phyloP scores from a whole-genome alignment of 768 basidiomycete species.

The Cantharellus anzutake region DNA sequence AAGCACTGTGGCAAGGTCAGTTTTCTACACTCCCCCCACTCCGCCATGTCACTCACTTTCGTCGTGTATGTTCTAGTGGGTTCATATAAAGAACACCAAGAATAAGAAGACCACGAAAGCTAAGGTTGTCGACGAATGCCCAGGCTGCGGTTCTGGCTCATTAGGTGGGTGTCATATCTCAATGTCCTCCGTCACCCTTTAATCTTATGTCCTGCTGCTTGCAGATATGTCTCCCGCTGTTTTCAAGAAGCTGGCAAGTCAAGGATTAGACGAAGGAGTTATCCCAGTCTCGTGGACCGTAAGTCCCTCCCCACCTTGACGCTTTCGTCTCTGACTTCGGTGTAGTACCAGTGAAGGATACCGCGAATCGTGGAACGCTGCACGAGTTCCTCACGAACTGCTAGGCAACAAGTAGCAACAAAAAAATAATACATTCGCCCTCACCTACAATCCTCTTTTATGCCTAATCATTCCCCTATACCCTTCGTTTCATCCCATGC shows the following conservation, averaged over 20 bases:
- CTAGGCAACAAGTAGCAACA: no score
- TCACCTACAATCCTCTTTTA: no score
- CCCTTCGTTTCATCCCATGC: no score
- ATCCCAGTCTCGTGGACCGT: neutral
- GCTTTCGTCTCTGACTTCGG: neutral
- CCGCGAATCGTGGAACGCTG: no score
- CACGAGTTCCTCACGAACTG: no score
- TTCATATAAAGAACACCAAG: neutral
- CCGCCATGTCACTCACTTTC: neutral
- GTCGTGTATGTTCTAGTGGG: neutral
- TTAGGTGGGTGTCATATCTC: neutral
- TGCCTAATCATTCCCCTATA: no score
- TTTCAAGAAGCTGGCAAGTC: neutral
- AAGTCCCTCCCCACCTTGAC: neutral
- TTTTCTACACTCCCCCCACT: neutral
- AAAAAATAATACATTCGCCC: no score
- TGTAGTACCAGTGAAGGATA: no score
- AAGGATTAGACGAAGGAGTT: neutral
- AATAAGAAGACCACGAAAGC: neutral
- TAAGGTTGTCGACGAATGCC: slow-evolving; percentile 1
- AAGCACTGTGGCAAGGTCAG: neutral
- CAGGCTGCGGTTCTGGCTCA: neutral
- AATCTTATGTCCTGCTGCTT: neutral
- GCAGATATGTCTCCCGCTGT: neutral
- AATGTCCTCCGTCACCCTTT: neutral